Evolutionary conservation across 2,329 filamentous ascomycete species (phyloP), one percentile per base, ranked within the genome.

Genomic region (Aspergillus luchuensis): DNA sequence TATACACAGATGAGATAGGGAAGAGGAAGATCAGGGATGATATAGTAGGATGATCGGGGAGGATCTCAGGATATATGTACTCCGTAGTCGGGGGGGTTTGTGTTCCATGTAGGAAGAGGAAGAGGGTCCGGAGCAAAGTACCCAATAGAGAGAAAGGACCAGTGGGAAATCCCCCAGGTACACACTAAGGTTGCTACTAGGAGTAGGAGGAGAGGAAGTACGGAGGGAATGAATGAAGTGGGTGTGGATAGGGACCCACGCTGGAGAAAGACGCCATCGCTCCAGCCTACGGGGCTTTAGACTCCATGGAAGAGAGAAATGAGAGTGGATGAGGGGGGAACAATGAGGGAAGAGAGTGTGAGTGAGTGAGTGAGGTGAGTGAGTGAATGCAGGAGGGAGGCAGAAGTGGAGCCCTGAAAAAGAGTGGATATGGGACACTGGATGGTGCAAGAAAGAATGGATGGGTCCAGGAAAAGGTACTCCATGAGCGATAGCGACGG

Each of bases 21-120:
- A 49, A 21, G 30, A 33, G 21, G 41, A 36, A 33, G 54, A 60
- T 19, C 48, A 59, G 45, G 23, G 56, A 43, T 47, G 19, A 56
- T 21, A 15, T 55, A 56, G 33, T 50, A 56, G 53, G 38, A 38
- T 59, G 60, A 50, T 55, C 59, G 49, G 49, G 55, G 47, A 61
- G 55, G 62, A 61, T 49, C 38, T 48, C 39, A 57, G 33, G 59
- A 57, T 62, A 62, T 59, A 62, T 59, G 60, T 62, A 56, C 41
- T 54, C 49, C 41, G 48, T 50, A 43, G 25, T 30, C 47, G 23
- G 47, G 47, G 47, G 30, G 33, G 10, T 5, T 36, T 13, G 10
- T 36, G 33, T 36, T 28, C 47, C 25, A 49, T 30, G 47, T 15
- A 45, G 41, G 41, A 45, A 39, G 2, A 47, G 53, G 53, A 33